Base-by-base conservation (phyloP, 2,329 filamentous ascomycete species). In the Hypoxylon sp. region DNA sequence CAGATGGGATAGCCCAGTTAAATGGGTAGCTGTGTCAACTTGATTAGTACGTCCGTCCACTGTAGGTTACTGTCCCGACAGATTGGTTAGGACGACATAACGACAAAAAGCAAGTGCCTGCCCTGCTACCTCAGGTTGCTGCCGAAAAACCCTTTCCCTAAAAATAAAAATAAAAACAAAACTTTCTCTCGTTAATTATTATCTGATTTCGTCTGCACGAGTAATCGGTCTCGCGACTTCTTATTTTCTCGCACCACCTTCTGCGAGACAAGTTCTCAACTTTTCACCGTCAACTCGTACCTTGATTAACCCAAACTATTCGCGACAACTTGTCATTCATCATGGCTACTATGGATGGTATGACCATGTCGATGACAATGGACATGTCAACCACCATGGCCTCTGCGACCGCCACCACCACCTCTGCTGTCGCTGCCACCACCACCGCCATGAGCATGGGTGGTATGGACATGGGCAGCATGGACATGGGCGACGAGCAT, bases 201-300 rank as follows among this genome's bases (percentile, higher is more conserved):
- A 7, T 19, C 12, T 17, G 4, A 11, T 19, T 11, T 9, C n/a
- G n/a, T n/a, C n/a, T n/a, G n/a, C n/a, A n/a, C 32, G 13, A 6
- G 32, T 35, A 7, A 35, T 76, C 83, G 83, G 88, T 57, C 87
- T 81, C 44, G 1, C 78, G 17, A 4, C 19, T 3, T 8, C 7
- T 30, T 30, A 17, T 41, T 17, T 7, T 9, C 12, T 15, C 17
- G 29, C 13, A 17, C 15, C 37, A 11, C 38, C 27, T 36, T 20
- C n/a, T 41, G 34, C 20, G 34, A 27, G 25, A 37, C 7, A 3
- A 4, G 8, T 9, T 37, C 12, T 3, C 7, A 21, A 23, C 20
- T 13, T 20, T 12, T 25, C 34, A 13, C 20, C 13, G 11, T 37
- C 9, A 27, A 19, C 23, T 16, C 19, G 7, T 15, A 25, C 7